Evolutionary conservation across 805 yeast species (phyloP).

Genomic region (Candida xiaguanensis): DNA sequence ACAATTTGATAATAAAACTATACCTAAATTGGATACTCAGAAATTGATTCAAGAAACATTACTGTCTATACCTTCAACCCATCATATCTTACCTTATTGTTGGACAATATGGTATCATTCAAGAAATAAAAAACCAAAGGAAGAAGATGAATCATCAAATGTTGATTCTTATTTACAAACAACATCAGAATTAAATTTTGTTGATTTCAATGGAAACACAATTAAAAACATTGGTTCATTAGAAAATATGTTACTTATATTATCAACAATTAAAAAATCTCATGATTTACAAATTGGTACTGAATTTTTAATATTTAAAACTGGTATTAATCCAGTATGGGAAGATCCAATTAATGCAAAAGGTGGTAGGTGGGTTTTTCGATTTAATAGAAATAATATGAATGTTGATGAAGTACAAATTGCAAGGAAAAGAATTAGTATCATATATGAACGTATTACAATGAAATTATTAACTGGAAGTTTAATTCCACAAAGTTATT

Average conservation of each 20-base stretch:
- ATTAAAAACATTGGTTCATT: slow-evolving; percentile 35
- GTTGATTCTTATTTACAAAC: slow-evolving; percentile 44
- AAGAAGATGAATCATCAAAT: slow-evolving; percentile 17
- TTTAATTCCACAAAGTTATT: slow-evolving; percentile 34
- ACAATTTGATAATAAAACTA: background rate
- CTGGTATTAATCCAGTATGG: slow-evolving; percentile 64
- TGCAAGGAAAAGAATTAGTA: slow-evolving; percentile 32
- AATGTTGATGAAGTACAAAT: slow-evolving; percentile 16
- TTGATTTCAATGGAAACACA: slow-evolving; percentile 15
- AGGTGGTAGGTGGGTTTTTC: slow-evolving; percentile 64
- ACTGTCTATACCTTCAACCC: slow-evolving; percentile 20
- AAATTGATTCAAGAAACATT: slow-evolving; percentile 32
- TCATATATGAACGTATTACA: slow-evolving; percentile 56
- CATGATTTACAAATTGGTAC: slow-evolving; percentile 42
- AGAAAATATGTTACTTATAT: slow-evolving; percentile 51
- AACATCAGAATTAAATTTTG: slow-evolving; percentile 42
- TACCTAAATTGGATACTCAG: slow-evolving; percentile 35
- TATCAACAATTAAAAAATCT: slow-evolving; percentile 37
- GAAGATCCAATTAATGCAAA: slow-evolving; percentile 58
- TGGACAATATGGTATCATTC: slow-evolving; percentile 52
- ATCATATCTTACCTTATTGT: slow-evolving; percentile 43
- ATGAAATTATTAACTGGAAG: slow-evolving; percentile 50
- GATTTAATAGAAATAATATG: slow-evolving; percentile 29
- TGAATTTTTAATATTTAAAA: slow-evolving; percentile 55
- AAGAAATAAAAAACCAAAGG: slow-evolving; percentile 22